Base-by-base conservation (phyloP, 73 alveolate genomes). In the Paramecium sonneborni region DNA sequence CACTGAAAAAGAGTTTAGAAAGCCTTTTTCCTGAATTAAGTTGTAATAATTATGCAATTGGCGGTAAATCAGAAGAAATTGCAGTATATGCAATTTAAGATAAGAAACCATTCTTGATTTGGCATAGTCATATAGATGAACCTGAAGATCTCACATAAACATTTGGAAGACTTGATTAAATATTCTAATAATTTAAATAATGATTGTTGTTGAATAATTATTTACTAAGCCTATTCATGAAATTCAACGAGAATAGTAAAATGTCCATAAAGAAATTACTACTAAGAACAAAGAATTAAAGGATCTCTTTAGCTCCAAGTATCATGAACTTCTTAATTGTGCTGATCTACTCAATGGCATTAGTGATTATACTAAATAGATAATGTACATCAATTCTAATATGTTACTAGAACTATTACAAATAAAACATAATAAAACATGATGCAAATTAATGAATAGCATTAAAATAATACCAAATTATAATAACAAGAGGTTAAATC, bases 61-160 rank as follows among this genome's bases (percentile, higher is more conserved):
- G 57, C 12, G 86, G 86, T 20, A 28, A 20, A 34, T 72, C 86
- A 12, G 55, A 72, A n/a, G 55, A 38, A 10, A 41, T 72, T 0
- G 86, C 55, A 38, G 52, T 72, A 9, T 72, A 38, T 72, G 84
- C 48, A 62, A 72, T 72, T 72, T 46, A 20, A 18, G 90, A 46
- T 21, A 44, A 79, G 55, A 41, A 21, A 79, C 35, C 74, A 6
- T 38, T 41, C 26, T 23, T 72, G 38, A 34, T 72, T 32, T 72
- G 86, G 86, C 55, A 44, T 44, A 79, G 41, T 23, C 90, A 79
- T 24, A 15, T 79, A 18, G 90, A 79, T 79, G 90, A 30, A 26
- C 55, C 46, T 43, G 90, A 32, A 41, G 90, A 43, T 62, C 11
- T 43, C 23, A 20, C 46, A 79, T 37, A 20, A 38, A 12, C 10